Conservation (phyloP, 768 basidiomycete species). For the Leccinellum rugosiceps region DNA sequence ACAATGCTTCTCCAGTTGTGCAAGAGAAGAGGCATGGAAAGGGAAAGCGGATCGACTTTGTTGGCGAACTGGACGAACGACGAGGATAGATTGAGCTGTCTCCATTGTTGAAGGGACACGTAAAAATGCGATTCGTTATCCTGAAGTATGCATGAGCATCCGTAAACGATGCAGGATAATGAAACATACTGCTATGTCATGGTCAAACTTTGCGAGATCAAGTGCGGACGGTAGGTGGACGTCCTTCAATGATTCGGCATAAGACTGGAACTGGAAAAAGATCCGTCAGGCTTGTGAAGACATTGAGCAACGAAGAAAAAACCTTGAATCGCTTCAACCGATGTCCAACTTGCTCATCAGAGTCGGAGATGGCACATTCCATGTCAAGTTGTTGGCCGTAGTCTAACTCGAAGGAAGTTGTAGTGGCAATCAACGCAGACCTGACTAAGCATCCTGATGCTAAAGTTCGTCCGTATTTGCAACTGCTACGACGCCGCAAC, state of each 20-base stretch:
- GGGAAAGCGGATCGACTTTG: slow-evolving; percentile 55
- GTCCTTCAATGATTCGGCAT: slow-evolving; percentile 59
- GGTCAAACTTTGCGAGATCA: slow-evolving; percentile 50
- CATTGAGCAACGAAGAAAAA: not conserved
- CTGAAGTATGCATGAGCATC: slow-evolving; percentile 32
- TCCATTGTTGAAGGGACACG: slow-evolving; percentile 68
- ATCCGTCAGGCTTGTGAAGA: not conserved
- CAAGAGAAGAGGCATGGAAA: slow-evolving; percentile 76
- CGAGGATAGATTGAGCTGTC: slow-evolving; percentile 76
- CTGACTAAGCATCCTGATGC: not conserved
- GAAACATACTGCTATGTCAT: slow-evolving; percentile 50
- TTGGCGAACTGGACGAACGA: slow-evolving; percentile 70
- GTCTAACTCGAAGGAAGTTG: not conserved
- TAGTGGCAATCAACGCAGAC: not conserved
- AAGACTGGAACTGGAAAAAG: slow-evolving; percentile 62
- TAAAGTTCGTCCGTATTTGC: too few relatives aligned
- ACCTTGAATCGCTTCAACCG: slow-evolving; percentile 54
- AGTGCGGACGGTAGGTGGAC: slow-evolving; percentile 73
- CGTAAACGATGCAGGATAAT: not conserved
- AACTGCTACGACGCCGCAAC: too few relatives aligned
- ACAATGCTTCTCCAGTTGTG: slow-evolving; percentile 76
- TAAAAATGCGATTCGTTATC: slow-evolving; percentile 81
- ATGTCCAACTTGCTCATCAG: slow-evolving; percentile 26
- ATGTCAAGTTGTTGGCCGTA: not conserved
- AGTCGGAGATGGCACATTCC: not conserved